Evolutionary conservation across 345 rosid genomes (phyloP), one percentile per base, ranked within the genome.

Genomic region (Crucihimalaya himalaica): DNA sequence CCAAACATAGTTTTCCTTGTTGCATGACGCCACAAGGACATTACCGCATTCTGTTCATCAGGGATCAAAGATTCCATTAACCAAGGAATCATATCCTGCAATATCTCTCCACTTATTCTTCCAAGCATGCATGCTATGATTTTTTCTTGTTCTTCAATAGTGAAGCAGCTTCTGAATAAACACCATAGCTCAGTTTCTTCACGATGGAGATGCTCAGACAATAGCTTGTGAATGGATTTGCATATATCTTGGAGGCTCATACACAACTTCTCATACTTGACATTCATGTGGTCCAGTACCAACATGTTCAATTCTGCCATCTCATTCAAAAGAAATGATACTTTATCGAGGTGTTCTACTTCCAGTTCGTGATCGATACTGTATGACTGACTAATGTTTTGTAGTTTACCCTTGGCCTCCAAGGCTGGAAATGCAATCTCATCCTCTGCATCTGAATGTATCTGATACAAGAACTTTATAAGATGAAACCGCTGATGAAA

Each of bases 181-280:
- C 84, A 76, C 96, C 92, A 87, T n/a, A 92, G 87, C 75, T 89
- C 89, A 42, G 79, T 79, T 79, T 90, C 96, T 83, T 92, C 96
- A 2, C 81, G 86, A 34, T 70, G 82, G 62, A 86, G 72, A 79
- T 88, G 98, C 63, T 88, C 96, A 45, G 83, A 85, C 32, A 92
- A 40, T 73, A 88, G 66, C 77, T 78, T 86, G 10, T 90, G 88
- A 81, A 86, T 81, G 18, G 87, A 85, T 74, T 81, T 80, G 81
- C 91, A 88, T 72, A 65, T 75, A 14, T 80, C 83, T 53, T 83
- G 90, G 74, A 92, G 96, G 71, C 77, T 78, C 77, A 71, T 61
- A 71, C 89, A 87, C 53, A 89, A 68, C 52, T 60, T 76, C 21
- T 61, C 80, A 68, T 74, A 77, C 71, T 65, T 81, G 70, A 63